Evolutionary conservation across 441 rosid genomes (phyloP).

Genomic region (Arabidopsis lyrata): DNA sequence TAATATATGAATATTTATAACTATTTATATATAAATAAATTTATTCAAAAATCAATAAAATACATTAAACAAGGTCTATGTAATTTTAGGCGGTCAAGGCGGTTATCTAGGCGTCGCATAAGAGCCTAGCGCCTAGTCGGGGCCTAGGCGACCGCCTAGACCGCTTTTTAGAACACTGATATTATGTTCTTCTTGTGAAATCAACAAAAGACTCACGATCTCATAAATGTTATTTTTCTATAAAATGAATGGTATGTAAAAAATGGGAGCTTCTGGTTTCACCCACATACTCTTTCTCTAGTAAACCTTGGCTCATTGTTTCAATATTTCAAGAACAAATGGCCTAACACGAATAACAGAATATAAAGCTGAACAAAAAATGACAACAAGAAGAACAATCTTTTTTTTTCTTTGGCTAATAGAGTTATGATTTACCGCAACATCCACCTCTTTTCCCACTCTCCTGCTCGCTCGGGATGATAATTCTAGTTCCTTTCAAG

Average conservation of each 20-base stretch:
- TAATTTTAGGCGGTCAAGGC: too few relatives aligned
- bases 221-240: neutral
- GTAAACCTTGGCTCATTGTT: constrained; percentile 37
- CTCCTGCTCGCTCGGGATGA: constrained; percentile 64
- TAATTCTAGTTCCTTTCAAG: constrained; percentile 72
- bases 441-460: constrained; percentile 56
- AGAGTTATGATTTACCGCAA: constrained; percentile 49
- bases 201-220: neutral
- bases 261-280: neutral
- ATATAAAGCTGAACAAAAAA: constrained; percentile 5
- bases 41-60: too few relatives aligned
- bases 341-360: constrained; percentile 22
- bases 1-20: too few relatives aligned
- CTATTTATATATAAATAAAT: too few relatives aligned
- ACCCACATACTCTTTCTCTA: constrained; percentile 13
- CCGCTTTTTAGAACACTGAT: too few relatives aligned
- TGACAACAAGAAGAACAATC: constrained; percentile 6
- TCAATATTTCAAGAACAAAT: constrained; percentile 37
- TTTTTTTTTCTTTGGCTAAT: too few relatives aligned
- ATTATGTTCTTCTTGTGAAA: too few relatives aligned
- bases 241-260: neutral
- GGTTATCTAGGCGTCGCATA: too few relatives aligned
- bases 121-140: too few relatives aligned
- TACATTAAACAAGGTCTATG: too few relatives aligned
- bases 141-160: too few relatives aligned